Evolutionary conservation across 192 early-diverging fungal species (phyloP).

Genomic region (Funneliformis mosseae): DNA sequence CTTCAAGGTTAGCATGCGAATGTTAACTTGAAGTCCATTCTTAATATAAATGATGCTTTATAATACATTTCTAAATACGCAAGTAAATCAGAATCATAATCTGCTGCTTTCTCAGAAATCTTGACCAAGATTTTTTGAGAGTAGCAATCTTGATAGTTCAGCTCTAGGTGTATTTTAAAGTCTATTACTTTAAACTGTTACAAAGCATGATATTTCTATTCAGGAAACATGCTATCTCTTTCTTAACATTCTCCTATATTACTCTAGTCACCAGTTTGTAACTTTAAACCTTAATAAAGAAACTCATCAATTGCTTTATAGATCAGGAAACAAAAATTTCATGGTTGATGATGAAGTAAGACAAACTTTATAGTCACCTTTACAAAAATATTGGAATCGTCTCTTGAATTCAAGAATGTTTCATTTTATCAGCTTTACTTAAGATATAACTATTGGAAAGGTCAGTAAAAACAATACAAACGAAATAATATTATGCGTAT

Average conservation of each 20-base stretch:
- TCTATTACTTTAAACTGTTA: background rate
- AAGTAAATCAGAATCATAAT: background rate
- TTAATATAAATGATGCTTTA: background rate
- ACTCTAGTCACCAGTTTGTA: no score
- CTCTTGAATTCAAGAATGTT: no score
- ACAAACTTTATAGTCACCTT: no score
- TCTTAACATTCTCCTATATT: background rate
- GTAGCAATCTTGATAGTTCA: background rate
- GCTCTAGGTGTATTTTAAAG: background rate
- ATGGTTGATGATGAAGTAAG: no score
- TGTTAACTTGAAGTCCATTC: background rate
- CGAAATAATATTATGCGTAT: no score
- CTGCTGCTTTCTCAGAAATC: background rate
- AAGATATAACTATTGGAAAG: no score
- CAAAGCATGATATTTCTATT: background rate
- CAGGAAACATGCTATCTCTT: background rate
- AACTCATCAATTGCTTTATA: no score
- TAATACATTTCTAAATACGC: background rate
- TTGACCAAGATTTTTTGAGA: background rate
- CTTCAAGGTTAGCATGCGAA: constrained; percentile 5
- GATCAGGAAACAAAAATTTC: no score
- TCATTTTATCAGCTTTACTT: no score
- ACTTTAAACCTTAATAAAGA: no score
- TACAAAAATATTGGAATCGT: no score
- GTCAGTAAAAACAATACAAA: no score